These are phyloP conservation scores for Lepidopterella palustris DNA, from an alignment of 495 filamentous ascomycete species.

Conservation along the genomic window DNA sequence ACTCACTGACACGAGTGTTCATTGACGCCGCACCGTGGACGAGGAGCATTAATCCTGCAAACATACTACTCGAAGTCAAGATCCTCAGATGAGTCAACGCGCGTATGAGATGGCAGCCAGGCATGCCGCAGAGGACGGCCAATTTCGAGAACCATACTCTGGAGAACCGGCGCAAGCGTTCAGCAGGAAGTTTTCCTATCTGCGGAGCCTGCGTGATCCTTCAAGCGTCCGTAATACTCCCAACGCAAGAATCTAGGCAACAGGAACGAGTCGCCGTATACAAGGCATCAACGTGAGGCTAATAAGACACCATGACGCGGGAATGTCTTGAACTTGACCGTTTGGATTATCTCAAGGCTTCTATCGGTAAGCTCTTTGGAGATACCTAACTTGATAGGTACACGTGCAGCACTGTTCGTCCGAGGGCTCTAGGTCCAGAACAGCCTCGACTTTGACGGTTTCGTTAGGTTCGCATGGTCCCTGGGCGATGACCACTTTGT, in stretches of 20 bases:
- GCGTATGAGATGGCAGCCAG: not conserved
- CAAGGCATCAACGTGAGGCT: not conserved
- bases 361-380: too few species aligned
- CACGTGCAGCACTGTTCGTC: too few species aligned
- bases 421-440: too few species aligned
- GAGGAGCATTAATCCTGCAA: not conserved
- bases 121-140: not conserved
- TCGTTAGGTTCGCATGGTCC: too few species aligned
- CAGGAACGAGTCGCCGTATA: not conserved
- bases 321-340: too few species aligned
- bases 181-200: too few species aligned
- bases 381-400: too few species aligned
- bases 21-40: not conserved
- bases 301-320: too few species aligned
- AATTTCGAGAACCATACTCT: not conserved
- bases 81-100: not conserved
- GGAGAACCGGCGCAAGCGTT: not conserved
- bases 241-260: not conserved
- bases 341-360: too few species aligned
- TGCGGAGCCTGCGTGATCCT: too few species aligned
- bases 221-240: not conserved
- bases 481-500: too few species aligned
- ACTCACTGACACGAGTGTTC: not conserved
- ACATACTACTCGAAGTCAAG: not conserved
- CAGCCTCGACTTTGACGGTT: too few species aligned